Base-by-base conservation (phyloP, 2,329 filamentous ascomycete species). In the Cladosporium cucumerinum region DNA sequence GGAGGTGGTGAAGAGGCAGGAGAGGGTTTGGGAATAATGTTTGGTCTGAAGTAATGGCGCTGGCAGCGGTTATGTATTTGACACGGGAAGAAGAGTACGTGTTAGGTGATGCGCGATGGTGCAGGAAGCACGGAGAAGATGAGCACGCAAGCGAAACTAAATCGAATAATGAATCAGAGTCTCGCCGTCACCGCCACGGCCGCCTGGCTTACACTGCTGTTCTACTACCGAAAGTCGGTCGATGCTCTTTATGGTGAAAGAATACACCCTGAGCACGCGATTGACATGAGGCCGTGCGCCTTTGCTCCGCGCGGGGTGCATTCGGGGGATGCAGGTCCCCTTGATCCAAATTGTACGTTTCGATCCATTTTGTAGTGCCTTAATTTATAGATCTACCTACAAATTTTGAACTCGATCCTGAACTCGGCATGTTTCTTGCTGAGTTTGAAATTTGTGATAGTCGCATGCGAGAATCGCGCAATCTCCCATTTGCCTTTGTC, bases 401-500 rank as follows among this genome's bases (percentile, higher is more conserved):
- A 64, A 67, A 52, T 69, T 67, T 70, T 25, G 59, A 69, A 71
- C 69, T 71, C 69, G 62, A 23, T 18, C 32, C 46, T 52, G 16
- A 21, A 61, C 51, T 16, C 18, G 34, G 30, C 23, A 32, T 46
- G 57, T 28, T 52, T 39, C 14, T 48, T 30, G 6, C 52, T 57
- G 66, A 72, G 68, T 72, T 55, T 51, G 23, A 62, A 63, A 65
- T 11, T 69, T 65, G 68, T 61, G 34, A 21, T 23, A 28, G 30
- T 61, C 58, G 39, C 28, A 18, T 25, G 54, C 32, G 8, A 25
- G 21, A 14, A 32, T 57, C 54, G 32, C 30, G 32, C 30, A 32
- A 39, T 23, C 21, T 32, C 28, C 12, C 4, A 3, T 36, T 57
- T 25, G 54, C 23, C 54, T 57, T 57, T 57, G 54, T 39, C 30